These are phyloP conservation scores for Zoysia japonica DNA, from an alignment of 176 grass and related monocot genomes.

Conservation along the genomic window DNA sequence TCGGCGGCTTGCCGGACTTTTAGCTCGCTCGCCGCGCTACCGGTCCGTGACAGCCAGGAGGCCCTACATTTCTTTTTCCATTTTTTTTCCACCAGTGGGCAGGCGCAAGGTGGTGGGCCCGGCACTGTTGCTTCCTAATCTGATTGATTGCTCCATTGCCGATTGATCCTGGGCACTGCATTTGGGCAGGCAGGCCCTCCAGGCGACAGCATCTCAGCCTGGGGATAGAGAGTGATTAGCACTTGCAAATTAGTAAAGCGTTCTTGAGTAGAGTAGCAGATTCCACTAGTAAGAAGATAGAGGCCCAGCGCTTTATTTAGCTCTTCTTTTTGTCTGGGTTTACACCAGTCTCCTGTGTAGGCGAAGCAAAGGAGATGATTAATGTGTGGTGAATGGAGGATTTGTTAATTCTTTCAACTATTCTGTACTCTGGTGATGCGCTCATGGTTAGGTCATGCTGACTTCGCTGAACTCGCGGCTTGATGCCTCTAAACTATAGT, in stretches of 20 bases:
- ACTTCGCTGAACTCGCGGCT: neutral
- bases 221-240: neutral
- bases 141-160: conserved; percentile 27
- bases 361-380: conserved; percentile 19
- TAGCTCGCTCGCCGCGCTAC: conserved; percentile 16
- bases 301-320: conserved; percentile 23
- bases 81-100: neutral
- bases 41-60: conserved; percentile 18
- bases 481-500: too few relatives aligned
- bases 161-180: conserved; percentile 15
- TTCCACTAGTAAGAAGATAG: conserved; percentile 8
- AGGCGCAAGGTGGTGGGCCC: conserved; percentile 20
- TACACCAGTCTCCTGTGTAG: conserved; percentile 34
- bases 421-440: neutral
- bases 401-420: conserved; percentile 46
- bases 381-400: conserved; percentile 48
- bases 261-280: neutral
- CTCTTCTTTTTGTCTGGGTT: conserved; percentile 24
- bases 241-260: neutral
- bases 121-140: conserved; percentile 29
- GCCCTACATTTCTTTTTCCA: neutral
- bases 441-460: conserved; percentile 35
- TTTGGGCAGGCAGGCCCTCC: too few relatives aligned
- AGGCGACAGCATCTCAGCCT: neutral
- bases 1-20: conserved; percentile 47